Evolutionary conservation across 345 rosid genomes (phyloP).

Genomic region (Populus davidiana): DNA sequence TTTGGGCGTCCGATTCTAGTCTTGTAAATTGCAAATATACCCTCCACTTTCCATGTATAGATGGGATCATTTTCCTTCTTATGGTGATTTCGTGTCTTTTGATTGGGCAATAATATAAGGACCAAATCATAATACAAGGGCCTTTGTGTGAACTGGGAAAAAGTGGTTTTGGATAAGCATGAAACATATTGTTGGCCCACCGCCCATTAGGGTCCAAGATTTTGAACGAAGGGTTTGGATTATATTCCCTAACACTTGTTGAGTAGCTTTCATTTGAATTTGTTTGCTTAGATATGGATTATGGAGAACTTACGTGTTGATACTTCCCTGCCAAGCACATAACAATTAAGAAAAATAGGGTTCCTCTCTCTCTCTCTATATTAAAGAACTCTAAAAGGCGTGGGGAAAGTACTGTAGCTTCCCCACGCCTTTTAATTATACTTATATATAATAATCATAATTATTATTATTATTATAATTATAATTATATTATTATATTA

Average conservation of each 20-base stretch:
- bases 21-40: background rate
- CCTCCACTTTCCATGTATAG: background rate
- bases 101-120: background rate
- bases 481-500: too few species aligned
- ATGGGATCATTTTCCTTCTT: background rate
- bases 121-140: background rate
- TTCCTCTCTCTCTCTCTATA: background rate
- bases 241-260: constrained; percentile 9
- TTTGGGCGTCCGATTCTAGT: background rate
- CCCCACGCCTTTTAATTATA: too few species aligned
- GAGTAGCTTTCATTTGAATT: background rate
- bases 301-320: background rate
- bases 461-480: too few species aligned
- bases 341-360: background rate
- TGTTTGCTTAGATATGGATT: constrained; percentile 11
- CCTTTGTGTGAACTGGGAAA: background rate
- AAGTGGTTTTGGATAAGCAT: background rate
- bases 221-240: constrained; percentile 5
- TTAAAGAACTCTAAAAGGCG: too few species aligned
- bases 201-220: constrained; percentile 3
- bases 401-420: too few species aligned
- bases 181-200: constrained; percentile 12
- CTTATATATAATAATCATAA: too few species aligned
- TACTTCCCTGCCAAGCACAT: background rate
- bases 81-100: background rate